Conservation (phyloP, 495 filamentous ascomycete genomes). For the Penicillium alfredii region DNA sequence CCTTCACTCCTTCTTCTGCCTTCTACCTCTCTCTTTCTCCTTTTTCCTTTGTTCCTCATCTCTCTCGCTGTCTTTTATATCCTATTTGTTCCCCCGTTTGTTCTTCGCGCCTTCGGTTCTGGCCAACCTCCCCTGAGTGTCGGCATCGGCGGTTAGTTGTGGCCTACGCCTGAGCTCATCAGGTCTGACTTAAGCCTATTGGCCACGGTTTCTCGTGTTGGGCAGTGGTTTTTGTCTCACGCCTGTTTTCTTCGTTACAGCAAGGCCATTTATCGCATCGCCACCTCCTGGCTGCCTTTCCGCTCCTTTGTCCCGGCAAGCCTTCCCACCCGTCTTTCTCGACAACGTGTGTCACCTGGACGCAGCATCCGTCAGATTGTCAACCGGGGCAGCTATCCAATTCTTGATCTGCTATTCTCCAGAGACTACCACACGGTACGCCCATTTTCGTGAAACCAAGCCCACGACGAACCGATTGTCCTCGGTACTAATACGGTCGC, state of each 20-base stretch:
- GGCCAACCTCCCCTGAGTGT: constrained; percentile 2
- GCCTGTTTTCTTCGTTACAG: neutral
- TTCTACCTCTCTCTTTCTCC: constrained; percentile 5
- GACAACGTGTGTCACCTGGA: too few relatives aligned
- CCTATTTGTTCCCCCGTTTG: constrained; percentile 1
- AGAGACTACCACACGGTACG: neutral
- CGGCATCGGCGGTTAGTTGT: constrained; percentile 2
- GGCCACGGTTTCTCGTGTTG: constrained; percentile 9
- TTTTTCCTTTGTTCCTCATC: constrained; percentile 5
- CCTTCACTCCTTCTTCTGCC: constrained; percentile 2
- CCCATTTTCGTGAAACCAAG: neutral
- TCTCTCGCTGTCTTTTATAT: constrained; percentile 5
- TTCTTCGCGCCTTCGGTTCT: neutral
- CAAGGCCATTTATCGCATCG: neutral
- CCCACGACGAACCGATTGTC: neutral
- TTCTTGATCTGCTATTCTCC: neutral
- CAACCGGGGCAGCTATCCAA: neutral
- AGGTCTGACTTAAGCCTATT: constrained; percentile 13
- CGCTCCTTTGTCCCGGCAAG: constrained; percentile 12
- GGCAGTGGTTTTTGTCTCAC: constrained; percentile 5
- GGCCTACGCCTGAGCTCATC: constrained; percentile 13
- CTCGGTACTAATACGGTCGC: constrained; percentile 8
- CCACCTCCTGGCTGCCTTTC: constrained; percentile 1
- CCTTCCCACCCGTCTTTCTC: constrained; percentile 1
- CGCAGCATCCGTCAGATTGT: too few relatives aligned